phyloP scores from a whole-genome alignment of 345 rosid species.

The Eucalyptus grandis region DNA sequence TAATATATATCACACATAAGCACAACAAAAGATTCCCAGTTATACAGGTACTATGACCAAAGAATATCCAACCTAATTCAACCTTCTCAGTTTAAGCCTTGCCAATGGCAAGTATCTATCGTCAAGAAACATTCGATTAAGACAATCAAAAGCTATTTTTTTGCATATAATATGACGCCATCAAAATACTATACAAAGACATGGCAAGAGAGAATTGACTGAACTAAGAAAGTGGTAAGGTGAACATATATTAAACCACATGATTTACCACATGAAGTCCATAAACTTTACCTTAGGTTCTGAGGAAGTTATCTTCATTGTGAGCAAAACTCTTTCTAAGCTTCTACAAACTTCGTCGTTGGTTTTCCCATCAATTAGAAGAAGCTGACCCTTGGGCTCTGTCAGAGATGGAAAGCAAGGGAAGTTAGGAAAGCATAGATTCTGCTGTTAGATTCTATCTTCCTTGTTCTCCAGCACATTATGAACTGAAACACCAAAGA shows the following conservation, averaged over 20 bases:
- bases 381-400: conserved; percentile 99
- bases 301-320: conserved; percentile 86
- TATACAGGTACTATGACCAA: neutral
- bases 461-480: neutral
- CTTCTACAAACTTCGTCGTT: conserved; percentile 76
- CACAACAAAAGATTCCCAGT: neutral
- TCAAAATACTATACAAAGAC: neutral
- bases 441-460: neutral
- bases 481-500: neutral
- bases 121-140: neutral
- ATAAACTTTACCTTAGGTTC: conserved; percentile 70
- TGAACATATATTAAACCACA: neutral
- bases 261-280: neutral
- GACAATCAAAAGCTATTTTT: neutral
- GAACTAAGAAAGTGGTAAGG: neutral
- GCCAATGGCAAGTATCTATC: neutral
- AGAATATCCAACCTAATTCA: neutral
- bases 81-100: neutral
- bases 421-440: neutral
- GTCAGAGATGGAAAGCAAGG: neutral
- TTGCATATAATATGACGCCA: neutral
- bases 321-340: conserved; percentile 92
- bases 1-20: neutral
- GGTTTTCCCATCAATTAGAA: conserved; percentile 87
- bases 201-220: neutral